A percentile compares a stretch with the other conserved stretches of the same genome.
These are phyloP conservation scores for Aegilops speltoides DNA, from an alignment of 176 grass and related monocot genomes.

Conservation along the genomic window DNA sequence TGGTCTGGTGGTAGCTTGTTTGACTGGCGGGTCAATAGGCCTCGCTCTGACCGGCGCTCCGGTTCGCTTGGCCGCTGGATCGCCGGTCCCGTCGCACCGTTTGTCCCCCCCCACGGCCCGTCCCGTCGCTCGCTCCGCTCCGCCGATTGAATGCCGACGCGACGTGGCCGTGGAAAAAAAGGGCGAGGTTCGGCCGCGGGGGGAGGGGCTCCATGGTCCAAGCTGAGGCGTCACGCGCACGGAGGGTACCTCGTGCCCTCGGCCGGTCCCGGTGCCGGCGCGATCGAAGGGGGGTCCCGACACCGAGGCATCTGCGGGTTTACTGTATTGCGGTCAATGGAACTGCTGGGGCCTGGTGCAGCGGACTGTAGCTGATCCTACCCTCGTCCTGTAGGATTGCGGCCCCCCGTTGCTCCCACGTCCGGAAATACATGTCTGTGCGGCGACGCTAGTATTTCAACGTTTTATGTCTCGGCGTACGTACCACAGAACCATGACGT, in stretches of 20 bases:
- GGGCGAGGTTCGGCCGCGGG: neutral
- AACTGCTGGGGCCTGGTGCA: neutral
- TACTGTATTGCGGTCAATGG: constrained; percentile 1
- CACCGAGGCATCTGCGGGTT: neutral
- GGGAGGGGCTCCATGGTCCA: neutral
- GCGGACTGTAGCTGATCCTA: neutral
- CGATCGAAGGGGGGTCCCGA: neutral
- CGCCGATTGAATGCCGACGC: neutral
- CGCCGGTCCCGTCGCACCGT: neutral
- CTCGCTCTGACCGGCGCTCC: neutral
- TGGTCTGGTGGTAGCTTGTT: neutral
- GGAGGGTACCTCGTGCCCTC: neutral
- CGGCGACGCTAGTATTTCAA: no score
- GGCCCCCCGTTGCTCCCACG: no score
- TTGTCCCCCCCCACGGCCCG: neutral
- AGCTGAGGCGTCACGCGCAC: neutral
- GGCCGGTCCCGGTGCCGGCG: neutral
- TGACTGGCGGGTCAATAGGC: constrained; percentile 27
- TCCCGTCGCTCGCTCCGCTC: neutral
- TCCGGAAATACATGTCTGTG: no score
- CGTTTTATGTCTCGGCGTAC: no score
- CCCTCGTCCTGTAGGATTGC: neutral
- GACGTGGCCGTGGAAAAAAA: neutral
- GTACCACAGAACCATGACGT: no score
- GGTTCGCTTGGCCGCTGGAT: neutral